A percentile compares a stretch with the other conserved stretches of the same genome.
Evolutionary conservation across 805 yeast genomes (phyloP).

Genomic region (Monosporozyma servazzii): DNA sequence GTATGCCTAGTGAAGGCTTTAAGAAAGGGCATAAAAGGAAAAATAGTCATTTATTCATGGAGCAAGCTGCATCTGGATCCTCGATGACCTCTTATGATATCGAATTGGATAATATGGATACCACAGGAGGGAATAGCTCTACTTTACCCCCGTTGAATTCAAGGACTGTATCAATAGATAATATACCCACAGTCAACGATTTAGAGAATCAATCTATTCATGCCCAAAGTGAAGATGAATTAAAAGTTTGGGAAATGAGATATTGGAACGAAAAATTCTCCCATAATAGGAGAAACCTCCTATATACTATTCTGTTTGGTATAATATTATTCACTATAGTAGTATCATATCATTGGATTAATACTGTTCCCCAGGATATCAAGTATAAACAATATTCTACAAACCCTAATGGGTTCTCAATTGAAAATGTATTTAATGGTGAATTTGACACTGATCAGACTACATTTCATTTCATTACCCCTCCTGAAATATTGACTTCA

Average conservation of each 20-base stretch:
- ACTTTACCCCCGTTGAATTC: constrained; percentile 3
- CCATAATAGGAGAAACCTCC: background rate
- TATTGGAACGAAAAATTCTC: constrained; percentile 7
- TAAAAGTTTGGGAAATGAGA: constrained; percentile 6
- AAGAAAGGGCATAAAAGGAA: constrained; percentile 23
- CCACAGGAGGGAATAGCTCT: background rate
- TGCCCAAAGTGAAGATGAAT: background rate
- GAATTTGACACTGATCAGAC: constrained; percentile 18
- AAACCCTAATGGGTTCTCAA: constrained; percentile 10
- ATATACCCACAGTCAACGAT: background rate
- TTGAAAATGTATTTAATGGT: constrained; percentile 20
- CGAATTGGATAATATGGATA: constrained; percentile 4
- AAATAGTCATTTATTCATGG: constrained; percentile 23
- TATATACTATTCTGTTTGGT: background rate
- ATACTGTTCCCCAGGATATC: background rate
- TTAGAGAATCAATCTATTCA: constrained; percentile 3
- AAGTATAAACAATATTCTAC: background rate
- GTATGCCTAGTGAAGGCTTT: background rate
- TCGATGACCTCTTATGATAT: constrained; percentile 4
- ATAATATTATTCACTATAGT: background rate
- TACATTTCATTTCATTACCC: constrained; percentile 21
- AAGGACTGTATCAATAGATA: background rate
- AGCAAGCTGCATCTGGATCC: constrained; percentile 19
- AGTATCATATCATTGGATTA: background rate
- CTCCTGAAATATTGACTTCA: constrained; percentile 12